Evolutionary conservation across 1,284 basidiomycete species (phyloP).

Genomic region (Sporisorium graminicola): DNA sequence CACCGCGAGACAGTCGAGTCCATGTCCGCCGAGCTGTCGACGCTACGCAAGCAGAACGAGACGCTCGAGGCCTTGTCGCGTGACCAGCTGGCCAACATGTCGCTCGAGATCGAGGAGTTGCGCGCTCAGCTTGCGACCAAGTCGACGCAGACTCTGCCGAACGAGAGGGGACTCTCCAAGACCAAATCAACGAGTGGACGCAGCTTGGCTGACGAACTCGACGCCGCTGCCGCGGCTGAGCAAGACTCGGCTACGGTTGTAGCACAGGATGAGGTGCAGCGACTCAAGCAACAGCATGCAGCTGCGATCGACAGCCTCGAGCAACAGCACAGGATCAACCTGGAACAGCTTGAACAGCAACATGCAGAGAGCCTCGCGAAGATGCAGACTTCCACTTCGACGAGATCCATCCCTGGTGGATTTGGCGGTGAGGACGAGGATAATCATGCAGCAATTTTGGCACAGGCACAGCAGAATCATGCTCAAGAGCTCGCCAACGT

Average conservation of each 20-base stretch:
- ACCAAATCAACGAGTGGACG: slow-evolving; percentile 16
- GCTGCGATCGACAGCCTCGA: slow-evolving; percentile 18
- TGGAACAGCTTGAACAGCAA: slow-evolving; percentile 33
- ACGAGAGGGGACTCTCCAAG: not conserved
- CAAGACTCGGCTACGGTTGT: slow-evolving; percentile 10
- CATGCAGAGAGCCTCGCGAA: slow-evolving; percentile 37
- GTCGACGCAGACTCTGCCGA: slow-evolving; percentile 7
- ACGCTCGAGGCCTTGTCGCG: slow-evolving; percentile 81
- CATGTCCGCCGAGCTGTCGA: slow-evolving; percentile 78
- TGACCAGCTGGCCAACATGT: slow-evolving; percentile 88
- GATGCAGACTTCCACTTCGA: slow-evolving; percentile 6
- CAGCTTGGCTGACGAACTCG: slow-evolving; percentile 88
- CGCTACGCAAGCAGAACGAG: slow-evolving; percentile 81
- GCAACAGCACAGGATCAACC: slow-evolving; percentile 34
- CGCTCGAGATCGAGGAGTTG: slow-evolving; percentile 78
- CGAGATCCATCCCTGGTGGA: slow-evolving; percentile 15
- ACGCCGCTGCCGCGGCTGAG: slow-evolving; percentile 33
- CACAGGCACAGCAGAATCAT: slow-evolving; percentile 29
- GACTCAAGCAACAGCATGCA: slow-evolving; percentile 30
- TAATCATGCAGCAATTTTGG: slow-evolving; percentile 19
- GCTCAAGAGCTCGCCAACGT: slow-evolving; percentile 22
- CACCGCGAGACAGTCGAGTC: slow-evolving; percentile 82
- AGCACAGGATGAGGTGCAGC: slow-evolving; percentile 13
- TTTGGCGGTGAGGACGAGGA: slow-evolving; percentile 21
- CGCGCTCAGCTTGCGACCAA: slow-evolving; percentile 74